These are phyloP conservation scores for Epichloe baconii DNA, from an alignment of 2,329 filamentous ascomycete genomes.

Conservation along the genomic window DNA sequence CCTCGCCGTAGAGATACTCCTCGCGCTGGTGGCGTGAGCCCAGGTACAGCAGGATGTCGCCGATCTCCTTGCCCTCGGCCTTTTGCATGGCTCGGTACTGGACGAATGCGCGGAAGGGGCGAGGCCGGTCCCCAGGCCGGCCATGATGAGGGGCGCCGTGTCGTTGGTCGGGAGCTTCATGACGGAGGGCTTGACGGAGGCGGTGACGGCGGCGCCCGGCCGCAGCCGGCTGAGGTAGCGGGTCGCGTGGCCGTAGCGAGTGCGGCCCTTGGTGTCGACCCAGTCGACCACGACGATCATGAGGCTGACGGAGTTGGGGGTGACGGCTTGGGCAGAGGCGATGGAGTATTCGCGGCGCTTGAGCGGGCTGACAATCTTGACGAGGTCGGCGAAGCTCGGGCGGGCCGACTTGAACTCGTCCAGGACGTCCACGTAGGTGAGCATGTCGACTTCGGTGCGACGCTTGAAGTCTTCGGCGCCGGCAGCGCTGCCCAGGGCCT, in stretches of 20 bases:
- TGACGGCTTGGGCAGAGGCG: constrained; percentile 89
- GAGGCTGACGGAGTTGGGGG: constrained; percentile 75
- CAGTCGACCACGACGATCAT: constrained; percentile 97
- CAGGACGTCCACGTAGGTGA: constrained; percentile 83
- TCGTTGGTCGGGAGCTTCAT: constrained; percentile 93
- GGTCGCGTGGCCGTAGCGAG: constrained; percentile 85
- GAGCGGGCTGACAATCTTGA: constrained; percentile 75
- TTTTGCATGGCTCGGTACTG: constrained; percentile 96
- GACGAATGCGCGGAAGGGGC: constrained; percentile 97
- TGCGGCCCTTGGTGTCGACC: constrained; percentile 77
- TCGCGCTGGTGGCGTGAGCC: constrained; percentile 94
- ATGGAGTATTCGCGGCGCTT: constrained; percentile 99
- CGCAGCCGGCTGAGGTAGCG: constrained; percentile 70
- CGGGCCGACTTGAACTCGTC: constrained; percentile 83
- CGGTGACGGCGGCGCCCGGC: constrained; percentile 68
- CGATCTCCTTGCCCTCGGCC: constrained; percentile 91
- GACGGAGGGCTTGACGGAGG: constrained; percentile 92
- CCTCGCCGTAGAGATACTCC: constrained; percentile 97
- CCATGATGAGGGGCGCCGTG: constrained; percentile 95
- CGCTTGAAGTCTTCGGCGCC: constrained; percentile 86
- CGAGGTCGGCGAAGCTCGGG: constrained; percentile 77
- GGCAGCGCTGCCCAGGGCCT: constrained; percentile 61
- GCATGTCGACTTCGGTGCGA: constrained; percentile 77
- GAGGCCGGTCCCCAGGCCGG: constrained; percentile 91
- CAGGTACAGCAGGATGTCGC: constrained; percentile 87